A percentile compares a stretch with the other conserved stretches of the same genome.
phyloP scores from a whole-genome alignment of 1,284 basidiomycete genomes.

The Paramarasmius palmivorus region DNA sequence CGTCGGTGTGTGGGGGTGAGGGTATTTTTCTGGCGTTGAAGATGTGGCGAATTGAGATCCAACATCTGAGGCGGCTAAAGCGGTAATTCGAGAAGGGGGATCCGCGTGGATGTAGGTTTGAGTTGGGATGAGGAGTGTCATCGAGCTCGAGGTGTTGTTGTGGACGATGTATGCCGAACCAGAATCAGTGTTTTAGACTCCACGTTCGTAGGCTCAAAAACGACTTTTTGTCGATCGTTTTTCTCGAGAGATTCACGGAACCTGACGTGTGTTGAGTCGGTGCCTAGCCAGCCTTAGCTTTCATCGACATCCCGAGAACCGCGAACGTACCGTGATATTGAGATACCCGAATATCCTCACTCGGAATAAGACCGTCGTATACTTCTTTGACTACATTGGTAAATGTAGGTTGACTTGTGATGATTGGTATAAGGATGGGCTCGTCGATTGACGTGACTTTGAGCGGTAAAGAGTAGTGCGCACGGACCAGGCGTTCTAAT shows the following conservation, averaged over 20 bases:
- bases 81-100: conserved; percentile 54
- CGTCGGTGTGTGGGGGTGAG: no score
- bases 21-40: conserved; percentile 10
- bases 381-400: no score
- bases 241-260: conserved; percentile 53
- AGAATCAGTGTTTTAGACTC: conserved; percentile 36
- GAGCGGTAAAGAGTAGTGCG: no score
- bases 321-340: conserved; percentile 43
- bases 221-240: conserved; percentile 45
- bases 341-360: conserved; percentile 78
- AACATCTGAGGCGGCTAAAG: conserved; percentile 63
- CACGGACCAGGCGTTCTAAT: no score
- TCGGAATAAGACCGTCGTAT: no score
- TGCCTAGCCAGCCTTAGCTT: neutral
- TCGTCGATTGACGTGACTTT: no score
- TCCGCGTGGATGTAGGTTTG: conserved; percentile 16
- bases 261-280: conserved; percentile 60
- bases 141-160: no score
- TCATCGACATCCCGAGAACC: no score
- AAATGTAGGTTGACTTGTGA: no score
- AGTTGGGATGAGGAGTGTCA: conserved; percentile 11
- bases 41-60: conserved; percentile 57
- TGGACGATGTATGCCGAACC: conserved; percentile 27
- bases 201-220: conserved; percentile 29
- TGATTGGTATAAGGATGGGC: no score